Evolutionary conservation across 2,329 filamentous ascomycete species (phyloP), one percentile per base, ranked within the genome.

Genomic region (Sarocladium oryzae): DNA sequence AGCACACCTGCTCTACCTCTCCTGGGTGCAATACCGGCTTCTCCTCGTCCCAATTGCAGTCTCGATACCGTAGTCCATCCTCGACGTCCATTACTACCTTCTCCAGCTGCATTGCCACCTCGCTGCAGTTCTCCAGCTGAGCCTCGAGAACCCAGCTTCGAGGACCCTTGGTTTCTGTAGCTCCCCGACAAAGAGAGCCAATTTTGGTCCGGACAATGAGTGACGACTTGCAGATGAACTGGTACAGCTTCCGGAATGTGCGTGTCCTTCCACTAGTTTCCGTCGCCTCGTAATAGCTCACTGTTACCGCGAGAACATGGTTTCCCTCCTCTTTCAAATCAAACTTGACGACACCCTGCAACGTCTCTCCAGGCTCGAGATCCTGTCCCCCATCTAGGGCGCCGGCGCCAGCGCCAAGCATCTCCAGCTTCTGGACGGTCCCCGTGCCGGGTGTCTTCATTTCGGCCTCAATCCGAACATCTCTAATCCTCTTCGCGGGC

Each of bases 231-330:
- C 91, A 93, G 51, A 95, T 85, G 64, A 99, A 99, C 67, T 97
- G 93, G 67, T 97, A 99, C 54, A 99, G 72, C 71, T 97, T 97
- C 57, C 92, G 77, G 64, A 97, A 97, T 9, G 89, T 95, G 54
- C 93, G 77, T 33, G 88, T 85, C 48, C 89, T 79, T 2, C 82
- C 82, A 56, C 77, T 80, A 16, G 79, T 82, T 59, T 86, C 74
- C n/a, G 78, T 79, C 0, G 88, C 90, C 69, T 97, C 92, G 51
- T 90, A 95, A 69, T 97, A 97, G 57, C 86, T 92, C 54, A 97
- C 88, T 51, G 89, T 96, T 54, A 97, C 91, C 6, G 89, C 89
- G 7, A 99, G 77, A 11, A 96, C 89, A 67, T 99, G 91, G 59
- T 88, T 91, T 0, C 93, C 93, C 65, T 96, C 91, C 64, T 97